A percentile compares a stretch with the other conserved stretches of the same genome.
Conservation (phyloP, 2,329 filamentous ascomycete genomes). For the Ceratocystis papillata region DNA sequence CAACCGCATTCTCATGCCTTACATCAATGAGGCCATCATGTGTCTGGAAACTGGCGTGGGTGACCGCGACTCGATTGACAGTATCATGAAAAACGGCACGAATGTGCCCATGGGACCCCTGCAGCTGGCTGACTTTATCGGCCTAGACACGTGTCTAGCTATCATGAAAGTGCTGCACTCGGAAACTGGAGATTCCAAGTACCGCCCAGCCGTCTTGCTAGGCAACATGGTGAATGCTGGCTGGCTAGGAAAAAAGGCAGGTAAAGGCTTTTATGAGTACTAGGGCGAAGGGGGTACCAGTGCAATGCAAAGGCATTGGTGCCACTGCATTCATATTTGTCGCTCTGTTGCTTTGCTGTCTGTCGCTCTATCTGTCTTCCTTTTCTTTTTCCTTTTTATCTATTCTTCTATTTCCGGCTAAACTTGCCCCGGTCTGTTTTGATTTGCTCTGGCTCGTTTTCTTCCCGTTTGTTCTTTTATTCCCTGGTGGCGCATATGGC, state of each 20-base stretch:
- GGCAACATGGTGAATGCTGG: conserved; percentile 96
- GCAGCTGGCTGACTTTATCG: conserved; percentile 91
- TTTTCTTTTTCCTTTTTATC: not conserved
- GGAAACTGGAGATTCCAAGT: conserved; percentile 93
- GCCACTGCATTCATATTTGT: no score
- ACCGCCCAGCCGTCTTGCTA: conserved; percentile 76
- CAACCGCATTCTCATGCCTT: conserved; percentile 96
- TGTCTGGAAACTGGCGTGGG: conserved; percentile 92
- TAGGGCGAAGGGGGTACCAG: conserved; percentile 31
- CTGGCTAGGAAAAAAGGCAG: conserved; percentile 94
- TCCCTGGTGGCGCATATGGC: not conserved
- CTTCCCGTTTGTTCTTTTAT: not conserved
- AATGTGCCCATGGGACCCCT: conserved; percentile 97
- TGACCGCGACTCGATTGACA: conserved; percentile 80
- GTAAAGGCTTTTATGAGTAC: conserved; percentile 93
- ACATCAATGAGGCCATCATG: conserved; percentile 96
- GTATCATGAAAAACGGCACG: conserved; percentile 98
- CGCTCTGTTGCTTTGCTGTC: no score
- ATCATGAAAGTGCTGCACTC: conserved; percentile 93
- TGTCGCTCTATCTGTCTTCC: not conserved
- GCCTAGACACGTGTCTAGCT: conserved; percentile 85
- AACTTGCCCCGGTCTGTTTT: not conserved
- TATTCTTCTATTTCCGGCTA: not conserved
- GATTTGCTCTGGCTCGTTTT: not conserved
- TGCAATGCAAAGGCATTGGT: not conserved